A percentile compares a stretch with the other conserved stretches of the same genome.
These are phyloP conservation scores for Leishmania guyanensis DNA, from an alignment of 208 protist genomes.

Conservation along the genomic window DNA sequence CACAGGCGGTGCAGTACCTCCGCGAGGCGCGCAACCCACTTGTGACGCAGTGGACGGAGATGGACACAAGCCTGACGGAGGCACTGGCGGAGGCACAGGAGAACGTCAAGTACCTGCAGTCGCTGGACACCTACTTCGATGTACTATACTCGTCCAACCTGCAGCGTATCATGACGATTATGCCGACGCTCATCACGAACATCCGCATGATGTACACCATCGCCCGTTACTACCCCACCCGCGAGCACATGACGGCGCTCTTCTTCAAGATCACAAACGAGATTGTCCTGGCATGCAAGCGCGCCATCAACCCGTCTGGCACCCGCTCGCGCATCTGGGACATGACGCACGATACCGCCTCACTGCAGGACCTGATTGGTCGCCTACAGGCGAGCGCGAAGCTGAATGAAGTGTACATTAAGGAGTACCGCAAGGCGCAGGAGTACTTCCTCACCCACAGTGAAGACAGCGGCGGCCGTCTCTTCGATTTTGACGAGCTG, in stretches of 20 bases:
- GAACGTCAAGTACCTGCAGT: constrained; percentile 97
- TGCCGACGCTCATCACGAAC: constrained; percentile 95
- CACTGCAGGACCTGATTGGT: constrained; percentile 78
- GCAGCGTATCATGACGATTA: constrained; percentile 91
- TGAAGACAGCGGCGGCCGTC: constrained; percentile 47
- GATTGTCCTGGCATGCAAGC: constrained; percentile 95
- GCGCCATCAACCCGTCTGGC: constrained; percentile 90
- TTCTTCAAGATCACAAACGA: constrained; percentile 98
- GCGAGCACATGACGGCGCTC: constrained; percentile 95
- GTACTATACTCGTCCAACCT: constrained; percentile 95
- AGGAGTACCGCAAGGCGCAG: constrained; percentile 92
- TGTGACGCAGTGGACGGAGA: constrained; percentile 88
- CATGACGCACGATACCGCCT: constrained; percentile 73
- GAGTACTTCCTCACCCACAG: constrained; percentile 79
- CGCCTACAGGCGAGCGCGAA: constrained; percentile 88
- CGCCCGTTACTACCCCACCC: constrained; percentile 95
- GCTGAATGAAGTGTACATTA: constrained; percentile 94
- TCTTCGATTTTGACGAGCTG: constrained; percentile 95
- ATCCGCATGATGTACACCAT: constrained; percentile 98
- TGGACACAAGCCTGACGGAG: constrained; percentile 93
- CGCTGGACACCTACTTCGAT: constrained; percentile 96
- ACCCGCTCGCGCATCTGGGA: constrained; percentile 92
- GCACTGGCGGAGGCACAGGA: constrained; percentile 97
- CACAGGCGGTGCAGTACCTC: constrained; percentile 90
- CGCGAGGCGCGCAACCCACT: constrained; percentile 80